phyloP scores from a whole-genome alignment of 2,329 filamentous ascomycete genomes.

The Fusarium temperatum region DNA sequence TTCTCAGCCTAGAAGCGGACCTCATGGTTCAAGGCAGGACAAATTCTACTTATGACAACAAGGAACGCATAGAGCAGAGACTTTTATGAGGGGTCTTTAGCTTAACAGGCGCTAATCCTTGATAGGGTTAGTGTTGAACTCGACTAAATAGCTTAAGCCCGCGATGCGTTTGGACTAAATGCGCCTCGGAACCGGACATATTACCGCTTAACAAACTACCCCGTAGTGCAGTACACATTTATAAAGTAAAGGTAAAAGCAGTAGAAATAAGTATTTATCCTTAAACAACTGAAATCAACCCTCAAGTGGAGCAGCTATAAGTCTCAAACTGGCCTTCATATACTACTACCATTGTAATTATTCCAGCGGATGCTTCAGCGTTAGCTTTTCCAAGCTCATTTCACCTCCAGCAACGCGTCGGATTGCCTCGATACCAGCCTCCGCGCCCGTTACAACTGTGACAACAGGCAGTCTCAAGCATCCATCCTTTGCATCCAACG shows the following conservation, averaged over 20 bases:
- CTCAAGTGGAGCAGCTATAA: too few species aligned
- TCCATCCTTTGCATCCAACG: fast-evolving
- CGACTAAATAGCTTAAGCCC: fast-evolving
- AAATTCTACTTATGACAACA: too few species aligned
- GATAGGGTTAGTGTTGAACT: fast-evolving
- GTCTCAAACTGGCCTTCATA: too few species aligned
- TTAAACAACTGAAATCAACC: too few species aligned
- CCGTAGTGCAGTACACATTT: fast-evolving
- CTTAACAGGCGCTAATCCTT: not conserved
- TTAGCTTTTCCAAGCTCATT: not conserved
- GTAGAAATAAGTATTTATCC: too few species aligned
- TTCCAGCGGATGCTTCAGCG: not conserved
- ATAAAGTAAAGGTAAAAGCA: not conserved
- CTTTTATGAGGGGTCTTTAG: not conserved
- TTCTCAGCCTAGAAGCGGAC: not conserved
- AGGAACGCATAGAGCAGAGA: too few species aligned
- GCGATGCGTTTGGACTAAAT: fast-evolving
- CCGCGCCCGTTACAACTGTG: not conserved
- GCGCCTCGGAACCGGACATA: fast-evolving
- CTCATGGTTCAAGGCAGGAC: not conserved
- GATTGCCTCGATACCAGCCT: not conserved
- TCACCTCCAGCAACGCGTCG: not conserved
- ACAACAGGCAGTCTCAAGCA: not conserved
- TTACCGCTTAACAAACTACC: fast-evolving
- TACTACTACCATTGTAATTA: too few species aligned